Conservation (phyloP, 2,329 filamentous ascomycete genomes). For the Chalaropsis ovoidea region DNA sequence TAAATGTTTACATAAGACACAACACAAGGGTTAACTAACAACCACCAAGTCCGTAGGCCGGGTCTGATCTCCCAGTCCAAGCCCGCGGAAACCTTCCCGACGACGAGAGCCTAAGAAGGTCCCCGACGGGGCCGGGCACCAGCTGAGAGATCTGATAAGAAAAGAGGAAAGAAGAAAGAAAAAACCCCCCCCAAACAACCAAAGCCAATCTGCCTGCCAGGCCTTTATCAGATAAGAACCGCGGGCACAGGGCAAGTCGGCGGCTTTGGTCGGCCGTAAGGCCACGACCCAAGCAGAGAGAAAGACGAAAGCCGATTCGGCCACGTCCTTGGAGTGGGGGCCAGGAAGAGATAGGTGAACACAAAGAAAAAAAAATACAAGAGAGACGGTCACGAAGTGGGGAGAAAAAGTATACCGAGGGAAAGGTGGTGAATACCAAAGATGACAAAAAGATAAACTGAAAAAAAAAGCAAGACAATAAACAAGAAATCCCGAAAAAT, state of each 20-base stretch:
- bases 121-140: too few relatives aligned
- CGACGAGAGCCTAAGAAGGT: too few relatives aligned
- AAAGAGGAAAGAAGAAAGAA: too few relatives aligned
- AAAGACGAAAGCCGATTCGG: not conserved
- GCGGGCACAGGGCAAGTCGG: not conserved
- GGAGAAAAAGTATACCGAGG: not conserved
- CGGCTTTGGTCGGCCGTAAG: not conserved
- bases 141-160: too few relatives aligned
- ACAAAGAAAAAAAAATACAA: not conserved
- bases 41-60: not conserved
- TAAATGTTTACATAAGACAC: not conserved
- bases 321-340: not conserved
- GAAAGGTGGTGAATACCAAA: not conserved
- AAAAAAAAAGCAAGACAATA: not conserved
- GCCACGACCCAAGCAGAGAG: not conserved
- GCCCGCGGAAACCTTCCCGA: not conserved
- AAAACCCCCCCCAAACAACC: too few relatives aligned
- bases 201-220: too few relatives aligned
- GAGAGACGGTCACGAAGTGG: not conserved
- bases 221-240: not conserved
- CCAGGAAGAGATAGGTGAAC: not conserved
- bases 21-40: not conserved
- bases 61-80: too few relatives aligned
- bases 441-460: not conserved
- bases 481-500: not conserved